Evolutionary conservation across 495 filamentous ascomycete genomes (phyloP), one percentile per base, ranked within the genome.

Genomic region (Amniculicola lignicola): DNA sequence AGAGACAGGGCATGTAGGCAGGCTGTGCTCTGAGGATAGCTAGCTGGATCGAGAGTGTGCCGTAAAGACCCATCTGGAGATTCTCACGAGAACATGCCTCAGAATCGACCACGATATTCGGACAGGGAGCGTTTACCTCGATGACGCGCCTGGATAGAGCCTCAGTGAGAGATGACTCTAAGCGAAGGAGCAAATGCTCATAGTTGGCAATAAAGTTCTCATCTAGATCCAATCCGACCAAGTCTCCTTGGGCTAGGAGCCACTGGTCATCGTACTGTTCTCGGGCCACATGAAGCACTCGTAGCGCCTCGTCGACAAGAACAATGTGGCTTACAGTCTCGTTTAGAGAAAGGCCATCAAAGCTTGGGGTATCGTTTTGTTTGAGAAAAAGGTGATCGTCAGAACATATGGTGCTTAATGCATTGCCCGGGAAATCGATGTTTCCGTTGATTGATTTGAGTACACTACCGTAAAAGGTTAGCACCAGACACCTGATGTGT

Each of bases 201-300:
- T 61, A 61, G 50, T 65, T 65, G n/a, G 62, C 62, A 36, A 65
- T 57, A 36, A 65, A 65, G 1, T n/a, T 36, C 40, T 54, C 57
- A 24, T 65, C 62, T 12, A 65, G 44, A 24, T 36, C 28, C 15
- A 65, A 38, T 7, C 62, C 62, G 6, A 47, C 43, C 6, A 53
- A 52, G 22, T 43, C 37, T n/a, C 57, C 57, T 27, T 59, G 56
- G 27, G 37, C 47, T 22, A 60, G 45, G 28, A 64, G 39, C 51
- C 50, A 64, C n/a, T 48, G 12, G 56, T 64, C 56, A 10, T 44
- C 47, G 37, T 60, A 42, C 46, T 57, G 37, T 12, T 50, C 37
- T 12, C 51, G 21, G 1, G 40, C 46, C 1, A 22, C 38, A 12
- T 58, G 11, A 21, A 65, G 31, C 14, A 56, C 29, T n/a, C 31